phyloP scores from a whole-genome alignment of 2,329 filamentous ascomycete species.

The Beauveria asiatica region DNA sequence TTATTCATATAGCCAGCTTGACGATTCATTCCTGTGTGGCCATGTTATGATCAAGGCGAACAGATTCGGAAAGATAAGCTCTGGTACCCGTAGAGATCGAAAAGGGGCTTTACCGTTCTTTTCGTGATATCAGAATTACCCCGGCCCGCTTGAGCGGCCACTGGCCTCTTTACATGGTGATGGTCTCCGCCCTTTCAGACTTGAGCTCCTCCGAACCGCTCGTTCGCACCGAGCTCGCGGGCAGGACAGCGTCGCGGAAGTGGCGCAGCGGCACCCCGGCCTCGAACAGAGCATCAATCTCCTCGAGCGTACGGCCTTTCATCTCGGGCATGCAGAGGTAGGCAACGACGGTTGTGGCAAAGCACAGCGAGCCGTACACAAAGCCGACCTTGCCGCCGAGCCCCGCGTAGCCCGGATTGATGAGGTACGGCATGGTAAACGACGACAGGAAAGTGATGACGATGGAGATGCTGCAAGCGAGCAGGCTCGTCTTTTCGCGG shows the following conservation, averaged over 20 bases:
- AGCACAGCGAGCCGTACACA: slow-evolving; percentile 28
- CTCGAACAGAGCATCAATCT: slow-evolving; percentile 17
- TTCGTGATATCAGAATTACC: too few relatives aligned
- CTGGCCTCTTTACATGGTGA: too few relatives aligned
- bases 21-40: too few relatives aligned
- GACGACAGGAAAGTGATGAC: slow-evolving; percentile 23
- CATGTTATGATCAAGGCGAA: too few relatives aligned
- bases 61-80: too few relatives aligned
- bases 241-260: slow-evolving; percentile 5
- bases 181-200: neutral
- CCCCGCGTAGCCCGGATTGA: slow-evolving; percentile 25
- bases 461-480: slow-evolving; percentile 21
- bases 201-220: neutral
- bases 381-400: slow-evolving; percentile 29
- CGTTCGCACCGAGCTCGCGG: neutral
- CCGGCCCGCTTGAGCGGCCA: too few relatives aligned
- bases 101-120: too few relatives aligned
- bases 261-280: slow-evolving; percentile 13
- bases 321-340: slow-evolving; percentile 37
- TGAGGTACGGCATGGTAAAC: slow-evolving; percentile 29
- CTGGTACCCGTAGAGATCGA: too few relatives aligned
- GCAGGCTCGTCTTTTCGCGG: slow-evolving; percentile 23
- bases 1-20: too few relatives aligned
- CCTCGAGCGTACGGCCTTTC: slow-evolving; percentile 24
- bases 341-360: slow-evolving; percentile 31